phyloP scores from a whole-genome alignment of 805 yeast species.

The Zygotorulaspora sp. region DNA sequence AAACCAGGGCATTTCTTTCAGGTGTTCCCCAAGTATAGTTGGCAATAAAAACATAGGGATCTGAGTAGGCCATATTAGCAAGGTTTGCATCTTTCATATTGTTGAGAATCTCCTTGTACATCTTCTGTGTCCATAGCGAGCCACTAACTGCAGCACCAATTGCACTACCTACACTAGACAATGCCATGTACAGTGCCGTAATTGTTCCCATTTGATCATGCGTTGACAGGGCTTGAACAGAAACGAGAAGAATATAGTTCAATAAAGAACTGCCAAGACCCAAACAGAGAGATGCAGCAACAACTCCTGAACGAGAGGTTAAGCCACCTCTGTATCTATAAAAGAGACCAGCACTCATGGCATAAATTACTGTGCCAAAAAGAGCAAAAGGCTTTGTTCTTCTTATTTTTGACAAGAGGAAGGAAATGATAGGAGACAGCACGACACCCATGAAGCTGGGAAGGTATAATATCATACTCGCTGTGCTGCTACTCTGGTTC shows the following conservation, averaged over 20 bases:
- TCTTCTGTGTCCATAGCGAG: constrained; percentile 57
- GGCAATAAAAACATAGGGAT: constrained; percentile 49
- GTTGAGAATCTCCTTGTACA: constrained; percentile 43
- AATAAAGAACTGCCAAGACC: constrained; percentile 75
- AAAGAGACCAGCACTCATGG: constrained; percentile 40
- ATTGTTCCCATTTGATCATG: constrained; percentile 63
- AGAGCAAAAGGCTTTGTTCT: constrained; percentile 55
- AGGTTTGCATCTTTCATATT: constrained; percentile 36
- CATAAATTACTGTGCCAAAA: constrained; percentile 52
- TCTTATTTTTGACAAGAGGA: constrained; percentile 45
- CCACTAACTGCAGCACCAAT: constrained; percentile 59
- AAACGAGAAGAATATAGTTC: constrained; percentile 57
- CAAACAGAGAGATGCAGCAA: constrained; percentile 60
- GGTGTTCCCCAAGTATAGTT: constrained; percentile 59
- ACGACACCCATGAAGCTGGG: not conserved
- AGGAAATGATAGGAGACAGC: constrained; percentile 42
- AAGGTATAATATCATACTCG: constrained; percentile 29
- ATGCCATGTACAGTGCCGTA: constrained; percentile 51
- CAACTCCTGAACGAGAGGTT: constrained; percentile 54
- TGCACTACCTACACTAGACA: constrained; percentile 56
- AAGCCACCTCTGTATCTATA: constrained; percentile 54
- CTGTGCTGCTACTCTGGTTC: constrained; percentile 49
- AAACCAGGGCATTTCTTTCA: constrained; percentile 52
- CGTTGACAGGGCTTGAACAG: constrained; percentile 50
- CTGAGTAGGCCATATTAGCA: constrained; percentile 45